Evolutionary conservation across 208 protist species (phyloP), one percentile per base, ranked within the genome.

Genomic region (Naegleria fowleri): DNA sequence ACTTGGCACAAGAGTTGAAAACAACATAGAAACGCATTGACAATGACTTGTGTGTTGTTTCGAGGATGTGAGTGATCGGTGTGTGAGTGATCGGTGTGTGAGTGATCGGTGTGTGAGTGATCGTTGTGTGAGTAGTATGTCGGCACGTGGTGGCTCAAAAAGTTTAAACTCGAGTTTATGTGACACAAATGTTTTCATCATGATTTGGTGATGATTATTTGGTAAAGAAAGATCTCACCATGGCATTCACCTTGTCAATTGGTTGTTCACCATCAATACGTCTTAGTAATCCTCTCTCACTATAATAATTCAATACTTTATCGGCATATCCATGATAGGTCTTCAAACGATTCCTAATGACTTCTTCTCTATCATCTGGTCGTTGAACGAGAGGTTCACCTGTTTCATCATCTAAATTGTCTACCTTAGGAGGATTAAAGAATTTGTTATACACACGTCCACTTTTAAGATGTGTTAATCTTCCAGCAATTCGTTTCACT

Each of bases 361-460:
- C 33, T 51, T 67, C 38, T 36, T 79, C 55, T 36, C n/a, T 90
- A 25, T 90, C 87, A 90, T 90, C 87, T 48, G 29, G 15, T 51
- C 87, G 38, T 90, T 90, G 48, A 38, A 25, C 79, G 0, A 92
- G 36, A 36, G 91, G 91, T 38, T 92, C 91, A 33, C 91, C 91
- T 19, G 91, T 92, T 3, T 90, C 85, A 83, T 92, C 91, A 83
- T 92, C 91, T 6, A 25, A 76, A 40, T 15, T 39, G 3, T 11
- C 36, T 15, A 83, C 52, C 19, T 92, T 90, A 36, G 91, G 91
- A 52, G 91, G 91, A 9, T 92, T 91, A 86, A 94, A 95, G 36
- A 83, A 38, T n/a, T 90, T 48, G 90, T 96, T 91, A 79, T 96
- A 96, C 1, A 90, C 90, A 36, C 95, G 90, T 11, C 95, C 95